phyloP scores from a whole-genome alignment of 2,329 filamentous ascomycete genomes.

The Rugonectria rugulosa region DNA sequence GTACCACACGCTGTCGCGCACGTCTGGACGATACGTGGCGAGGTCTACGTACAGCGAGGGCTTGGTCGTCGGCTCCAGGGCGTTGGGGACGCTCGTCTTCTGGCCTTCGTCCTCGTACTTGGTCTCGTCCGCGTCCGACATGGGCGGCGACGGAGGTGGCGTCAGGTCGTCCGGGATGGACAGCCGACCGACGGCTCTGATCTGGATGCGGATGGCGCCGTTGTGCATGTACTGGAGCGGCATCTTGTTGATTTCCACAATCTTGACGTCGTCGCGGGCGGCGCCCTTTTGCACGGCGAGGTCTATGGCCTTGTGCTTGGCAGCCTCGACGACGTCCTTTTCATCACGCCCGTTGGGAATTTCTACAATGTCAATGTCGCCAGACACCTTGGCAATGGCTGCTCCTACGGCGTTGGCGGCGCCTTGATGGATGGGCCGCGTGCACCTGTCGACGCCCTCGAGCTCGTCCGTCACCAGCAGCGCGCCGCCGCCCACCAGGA shows the following conservation, averaged over 20 bases:
- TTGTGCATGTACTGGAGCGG: conserved; percentile 48
- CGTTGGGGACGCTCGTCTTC: conserved; percentile 41
- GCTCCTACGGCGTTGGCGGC: conserved; percentile 69
- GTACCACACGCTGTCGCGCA: conserved; percentile 44
- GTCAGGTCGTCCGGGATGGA: conserved; percentile 39
- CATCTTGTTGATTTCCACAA: conserved; percentile 56
- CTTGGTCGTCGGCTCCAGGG: conserved; percentile 40
- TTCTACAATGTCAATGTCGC: conserved; percentile 60
- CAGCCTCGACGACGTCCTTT: conserved; percentile 48
- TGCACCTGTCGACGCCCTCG: conserved; percentile 57
- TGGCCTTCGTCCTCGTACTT: conserved; percentile 32
- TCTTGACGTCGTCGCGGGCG: conserved; percentile 44
- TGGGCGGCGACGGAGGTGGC: conserved; percentile 32
- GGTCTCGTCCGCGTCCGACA: conserved; percentile 3
- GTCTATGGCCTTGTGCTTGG: conserved; percentile 45
- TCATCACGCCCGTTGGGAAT: conserved; percentile 50
- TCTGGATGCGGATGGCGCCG: conserved; percentile 44
- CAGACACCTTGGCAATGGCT: conserved; percentile 63
- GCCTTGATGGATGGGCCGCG: conserved; percentile 59
- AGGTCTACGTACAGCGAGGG: conserved; percentile 43
- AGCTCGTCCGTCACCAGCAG: conserved; percentile 58
- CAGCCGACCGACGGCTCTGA: conserved; percentile 45
- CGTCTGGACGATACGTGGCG: conserved; percentile 41
- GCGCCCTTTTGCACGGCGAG: conserved; percentile 44
- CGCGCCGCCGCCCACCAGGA: conserved; percentile 66